Evolutionary conservation across 805 yeast species (phyloP), one percentile per base, ranked within the genome.

Genomic region (Hanseniaspora jakobsenii): DNA sequence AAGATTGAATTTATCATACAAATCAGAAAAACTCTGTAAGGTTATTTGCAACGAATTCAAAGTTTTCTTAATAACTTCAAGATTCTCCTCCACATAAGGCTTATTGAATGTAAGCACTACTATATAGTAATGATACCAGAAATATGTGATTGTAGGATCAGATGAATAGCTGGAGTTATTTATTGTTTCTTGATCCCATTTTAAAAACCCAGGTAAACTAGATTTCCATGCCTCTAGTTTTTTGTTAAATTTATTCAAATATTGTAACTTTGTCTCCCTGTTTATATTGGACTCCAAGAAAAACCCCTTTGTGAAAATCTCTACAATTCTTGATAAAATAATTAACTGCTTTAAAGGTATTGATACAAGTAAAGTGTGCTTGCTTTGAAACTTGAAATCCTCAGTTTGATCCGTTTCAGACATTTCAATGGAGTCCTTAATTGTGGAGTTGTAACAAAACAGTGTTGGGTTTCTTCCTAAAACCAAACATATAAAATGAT

Each of bases 321-420:
- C 62, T 10, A 61, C 63, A 36, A 60, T 56, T 48, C 64, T 55
- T n/a, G 73, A 65, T 13, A 61, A 50, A 27, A 71, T 61, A 46
- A 70, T 62, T 44, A 70, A 55, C 46, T 70, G 72, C 36, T 71
- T 61, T 64, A 62, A 50, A 2, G 64, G 64, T 13, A 57, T 38
- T 2, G 66, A 59, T 10, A 62, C 53, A 35, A 56, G 63, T 32
- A 62, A 47, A 19, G 55, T 58, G 37, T 54, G 55, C 32, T 52
- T 56, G 32, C 63, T 56, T 19, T 55, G 52, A 41, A 57, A 75
- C 47, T 70, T 65, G 55, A 66, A 77, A 27, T 75, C 79, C 47
- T 71, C 74, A n/a, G 77, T 75, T 66, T 79, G 72, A 38, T 70
- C 73, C 41, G 76, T 63, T 52, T 75, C 79, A 0, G 81, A 81